Evolutionary conservation across 2,329 filamentous ascomycete species (phyloP).

Genomic region (Pseudocercospora macadamiae): DNA sequence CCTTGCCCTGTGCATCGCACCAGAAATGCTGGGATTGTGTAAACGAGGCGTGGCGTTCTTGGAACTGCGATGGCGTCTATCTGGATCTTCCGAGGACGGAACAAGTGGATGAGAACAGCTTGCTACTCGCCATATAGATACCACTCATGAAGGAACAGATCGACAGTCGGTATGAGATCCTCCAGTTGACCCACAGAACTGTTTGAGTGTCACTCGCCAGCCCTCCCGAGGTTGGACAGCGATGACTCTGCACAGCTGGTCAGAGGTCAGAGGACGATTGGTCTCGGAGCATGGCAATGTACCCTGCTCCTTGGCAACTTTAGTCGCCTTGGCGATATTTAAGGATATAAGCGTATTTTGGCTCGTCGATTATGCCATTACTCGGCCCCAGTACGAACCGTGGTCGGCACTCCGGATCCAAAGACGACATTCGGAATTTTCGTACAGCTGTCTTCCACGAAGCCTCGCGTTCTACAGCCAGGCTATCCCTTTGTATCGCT

Average conservation of each 20-base stretch:
- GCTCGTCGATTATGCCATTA: slow-evolving; percentile 8
- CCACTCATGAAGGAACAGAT: neutral
- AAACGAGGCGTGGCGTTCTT: slow-evolving; percentile 17
- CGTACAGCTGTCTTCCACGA: neutral
- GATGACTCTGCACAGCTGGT: neutral
- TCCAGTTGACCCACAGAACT: slow-evolving; percentile 1
- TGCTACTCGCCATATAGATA: neutral
- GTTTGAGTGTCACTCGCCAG: neutral
- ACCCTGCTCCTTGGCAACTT: slow-evolving; percentile 3
- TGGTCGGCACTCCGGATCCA: slow-evolving; percentile 6
- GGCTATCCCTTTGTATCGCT: slow-evolving; percentile 1
- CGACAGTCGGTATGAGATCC: neutral
- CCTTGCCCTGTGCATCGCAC: slow-evolving; percentile 12
- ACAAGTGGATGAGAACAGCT: slow-evolving; percentile 2
- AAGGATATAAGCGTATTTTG: neutral
- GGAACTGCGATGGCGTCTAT: slow-evolving; percentile 11
- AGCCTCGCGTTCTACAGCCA: neutral
- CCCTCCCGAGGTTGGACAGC: neutral
- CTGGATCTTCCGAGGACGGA: slow-evolving; percentile 6
- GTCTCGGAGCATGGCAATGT: neutral
- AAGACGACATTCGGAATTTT: neutral
- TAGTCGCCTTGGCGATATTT: slow-evolving; percentile 4
- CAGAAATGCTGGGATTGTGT: slow-evolving; percentile 8
- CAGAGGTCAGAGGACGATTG: neutral
- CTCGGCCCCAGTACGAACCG: slow-evolving; percentile 3